Conservation (phyloP, 495 filamentous ascomycete genomes). For the Trichodelitschia bisporula region DNA sequence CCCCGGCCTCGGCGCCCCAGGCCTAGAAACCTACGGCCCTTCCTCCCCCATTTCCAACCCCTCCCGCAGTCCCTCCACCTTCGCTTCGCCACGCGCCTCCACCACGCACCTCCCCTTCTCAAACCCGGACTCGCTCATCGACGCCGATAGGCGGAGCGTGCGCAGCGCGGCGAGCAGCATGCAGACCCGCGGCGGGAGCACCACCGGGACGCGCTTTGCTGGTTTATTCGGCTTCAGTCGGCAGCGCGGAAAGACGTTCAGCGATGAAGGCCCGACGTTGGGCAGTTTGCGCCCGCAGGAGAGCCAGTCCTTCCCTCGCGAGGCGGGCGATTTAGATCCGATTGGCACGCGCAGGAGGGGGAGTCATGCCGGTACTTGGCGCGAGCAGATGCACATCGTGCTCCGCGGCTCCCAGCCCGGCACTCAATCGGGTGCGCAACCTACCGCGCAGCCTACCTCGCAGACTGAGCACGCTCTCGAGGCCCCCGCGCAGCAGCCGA, state of each 20-base stretch:
- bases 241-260: constrained; percentile 14
- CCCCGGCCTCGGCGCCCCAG: constrained; percentile 10
- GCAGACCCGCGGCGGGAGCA: constrained; percentile 2
- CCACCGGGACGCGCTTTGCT: constrained; percentile 11
- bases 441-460: too few relatives aligned
- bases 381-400: too few relatives aligned
- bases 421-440: too few relatives aligned
- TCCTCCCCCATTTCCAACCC: constrained; percentile 13
- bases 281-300: constrained; percentile 13
- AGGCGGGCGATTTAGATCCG: constrained; percentile 6
- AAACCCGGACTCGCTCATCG: constrained; percentile 6
- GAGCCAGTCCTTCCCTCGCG: constrained; percentile 17
- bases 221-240: constrained; percentile 16
- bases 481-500: too few relatives aligned
- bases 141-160: constrained; percentile 12
- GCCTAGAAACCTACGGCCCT: constrained; percentile 8
- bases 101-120: constrained; percentile 10
- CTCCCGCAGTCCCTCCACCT: constrained; percentile 15
- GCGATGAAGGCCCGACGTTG: constrained; percentile 13
- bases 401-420: too few relatives aligned
- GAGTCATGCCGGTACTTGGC: constrained; percentile 10
- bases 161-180: constrained; percentile 9
- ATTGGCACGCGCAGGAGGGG: constrained; percentile 7
- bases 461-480: too few relatives aligned
- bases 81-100: constrained; percentile 17